These are phyloP conservation scores for Cetradonia linearis DNA, from an alignment of 495 filamentous ascomycete species.

Conservation along the genomic window DNA sequence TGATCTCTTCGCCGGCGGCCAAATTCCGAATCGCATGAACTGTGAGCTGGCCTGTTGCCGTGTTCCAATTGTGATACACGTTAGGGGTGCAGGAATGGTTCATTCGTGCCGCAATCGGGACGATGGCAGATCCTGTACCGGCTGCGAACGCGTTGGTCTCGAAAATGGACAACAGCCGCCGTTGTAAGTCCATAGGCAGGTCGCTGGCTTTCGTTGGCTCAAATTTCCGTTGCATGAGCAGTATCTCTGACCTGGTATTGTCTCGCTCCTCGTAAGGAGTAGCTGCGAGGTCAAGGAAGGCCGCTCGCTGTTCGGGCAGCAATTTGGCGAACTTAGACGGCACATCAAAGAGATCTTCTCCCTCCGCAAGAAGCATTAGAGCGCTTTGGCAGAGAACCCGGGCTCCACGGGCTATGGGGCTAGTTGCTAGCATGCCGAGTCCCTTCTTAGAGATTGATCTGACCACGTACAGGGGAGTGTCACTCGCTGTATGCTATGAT, in stretches of 20 bases:
- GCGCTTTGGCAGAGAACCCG: background rate
- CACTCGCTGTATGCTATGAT: background rate
- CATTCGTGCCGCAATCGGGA: background rate
- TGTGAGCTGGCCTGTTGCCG: background rate
- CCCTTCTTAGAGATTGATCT: background rate
- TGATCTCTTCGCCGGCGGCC: background rate
- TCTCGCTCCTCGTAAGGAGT: background rate
- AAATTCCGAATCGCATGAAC: slow-evolving; percentile 3
- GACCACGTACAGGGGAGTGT: background rate
- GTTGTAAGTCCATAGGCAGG: background rate
- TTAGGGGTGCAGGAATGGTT: slow-evolving; percentile 12
- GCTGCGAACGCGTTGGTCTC: background rate
- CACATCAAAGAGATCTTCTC: background rate
- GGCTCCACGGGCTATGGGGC: background rate
- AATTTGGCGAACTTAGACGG: background rate
- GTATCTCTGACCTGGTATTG: too few species aligned
- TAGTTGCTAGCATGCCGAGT: background rate
- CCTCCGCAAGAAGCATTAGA: background rate
- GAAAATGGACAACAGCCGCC: background rate
- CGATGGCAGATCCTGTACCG: background rate
- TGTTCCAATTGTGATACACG: slow-evolving; percentile 7
- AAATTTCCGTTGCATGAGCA: background rate
- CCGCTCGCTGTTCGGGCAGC: background rate
- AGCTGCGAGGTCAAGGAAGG: background rate
- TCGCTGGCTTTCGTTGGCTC: background rate